These are phyloP conservation scores for Leonotis leonurus DNA, from an alignment of 257 asterid species.

Conservation along the genomic window DNA sequence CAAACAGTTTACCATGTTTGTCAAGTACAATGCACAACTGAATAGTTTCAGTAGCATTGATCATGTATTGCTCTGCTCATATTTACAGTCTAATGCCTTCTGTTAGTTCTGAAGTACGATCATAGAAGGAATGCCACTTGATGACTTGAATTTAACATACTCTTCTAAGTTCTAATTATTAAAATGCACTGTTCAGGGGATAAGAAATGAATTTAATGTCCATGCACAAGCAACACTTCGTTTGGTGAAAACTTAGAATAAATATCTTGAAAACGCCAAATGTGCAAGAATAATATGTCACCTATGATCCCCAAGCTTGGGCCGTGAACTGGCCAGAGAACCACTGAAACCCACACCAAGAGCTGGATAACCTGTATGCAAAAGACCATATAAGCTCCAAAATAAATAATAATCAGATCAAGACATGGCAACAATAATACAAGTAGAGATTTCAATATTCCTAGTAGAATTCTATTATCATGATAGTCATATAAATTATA, in stretches of 20 bases:
- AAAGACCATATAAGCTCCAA: conserved; percentile 11
- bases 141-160: too few species aligned
- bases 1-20: neutral
- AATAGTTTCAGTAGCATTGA: neutral
- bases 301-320: conserved; percentile 95
- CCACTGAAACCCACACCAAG: conserved; percentile 92
- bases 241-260: neutral
- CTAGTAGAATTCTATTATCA: neutral
- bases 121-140: too few species aligned
- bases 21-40: neutral
- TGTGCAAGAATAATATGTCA: conserved; percentile 10
- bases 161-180: too few species aligned
- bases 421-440: neutral
- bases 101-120: too few species aligned
- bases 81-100: too few species aligned
- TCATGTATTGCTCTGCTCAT: too few species aligned
- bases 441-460: neutral
- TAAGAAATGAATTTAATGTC: too few species aligned
- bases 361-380: conserved; percentile 52
- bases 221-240: too few species aligned
- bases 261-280: neutral
- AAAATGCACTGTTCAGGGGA: too few species aligned
- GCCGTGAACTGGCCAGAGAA: conserved; percentile 62
- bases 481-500: neutral
- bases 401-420: neutral